These are phyloP conservation scores for Plantago rigida DNA, from an alignment of 305 asterid species.

Conservation along the genomic window DNA sequence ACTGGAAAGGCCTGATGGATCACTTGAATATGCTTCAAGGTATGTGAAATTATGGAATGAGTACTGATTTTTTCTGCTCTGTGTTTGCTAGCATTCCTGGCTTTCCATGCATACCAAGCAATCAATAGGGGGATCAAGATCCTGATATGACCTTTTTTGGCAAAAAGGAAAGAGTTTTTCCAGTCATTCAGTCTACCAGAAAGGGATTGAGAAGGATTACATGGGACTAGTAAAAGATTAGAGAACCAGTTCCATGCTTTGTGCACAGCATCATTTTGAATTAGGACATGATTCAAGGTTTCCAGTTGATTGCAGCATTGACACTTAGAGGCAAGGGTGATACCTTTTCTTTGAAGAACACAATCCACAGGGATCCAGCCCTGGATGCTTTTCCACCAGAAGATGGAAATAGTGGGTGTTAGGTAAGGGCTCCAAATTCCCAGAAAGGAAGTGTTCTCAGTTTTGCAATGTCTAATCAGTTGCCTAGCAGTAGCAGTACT, in stretches of 20 bases:
- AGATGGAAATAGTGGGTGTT: too few relatives aligned
- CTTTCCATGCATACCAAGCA: neutral
- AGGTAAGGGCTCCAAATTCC: neutral
- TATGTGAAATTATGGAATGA: too few relatives aligned
- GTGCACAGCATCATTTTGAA: neutral
- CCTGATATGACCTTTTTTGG: neutral
- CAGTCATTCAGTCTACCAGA: neutral
- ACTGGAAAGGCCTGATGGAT: too few relatives aligned
- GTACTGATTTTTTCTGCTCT: too few relatives aligned
- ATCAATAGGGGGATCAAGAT: neutral
- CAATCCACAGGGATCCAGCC: neutral
- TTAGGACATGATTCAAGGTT: neutral
- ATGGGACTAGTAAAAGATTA: neutral
- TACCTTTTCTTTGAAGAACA: neutral
- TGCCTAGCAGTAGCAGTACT: neutral
- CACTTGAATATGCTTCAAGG: too few relatives aligned
- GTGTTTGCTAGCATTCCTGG: neutral
- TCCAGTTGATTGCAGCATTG: neutral
- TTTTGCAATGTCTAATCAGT: neutral
- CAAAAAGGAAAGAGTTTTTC: neutral
- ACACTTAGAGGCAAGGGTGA: neutral
- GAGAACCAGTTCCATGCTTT: neutral
- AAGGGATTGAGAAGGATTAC: neutral
- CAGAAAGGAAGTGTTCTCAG: neutral
- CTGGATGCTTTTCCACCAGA: too few relatives aligned